These are phyloP conservation scores for Macadamia integrifolia DNA, from an alignment of 164 flowering plant genomes.

Conservation along the genomic window DNA sequence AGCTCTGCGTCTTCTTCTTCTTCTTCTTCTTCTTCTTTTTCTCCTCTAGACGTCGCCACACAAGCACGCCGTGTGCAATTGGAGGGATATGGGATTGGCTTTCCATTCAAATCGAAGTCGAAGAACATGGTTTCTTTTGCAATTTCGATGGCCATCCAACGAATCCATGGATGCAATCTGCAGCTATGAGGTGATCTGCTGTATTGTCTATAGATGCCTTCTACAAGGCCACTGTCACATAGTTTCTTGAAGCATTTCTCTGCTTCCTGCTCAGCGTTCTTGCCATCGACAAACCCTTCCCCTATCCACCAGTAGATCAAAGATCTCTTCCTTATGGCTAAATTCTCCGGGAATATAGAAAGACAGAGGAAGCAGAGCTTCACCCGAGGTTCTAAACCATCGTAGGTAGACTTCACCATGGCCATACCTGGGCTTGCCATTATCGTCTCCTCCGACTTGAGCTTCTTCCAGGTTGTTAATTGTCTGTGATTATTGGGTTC, in stretches of 20 bases:
- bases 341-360: neutral
- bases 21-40: neutral
- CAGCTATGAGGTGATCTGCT: neutral
- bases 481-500: too few species aligned
- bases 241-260: neutral
- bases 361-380: neutral
- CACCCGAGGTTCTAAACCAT: neutral
- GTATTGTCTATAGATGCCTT: neutral
- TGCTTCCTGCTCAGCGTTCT: neutral
- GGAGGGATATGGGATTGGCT: neutral
- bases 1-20: too few species aligned
- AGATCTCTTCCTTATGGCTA: neutral
- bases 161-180: constrained; percentile 1
- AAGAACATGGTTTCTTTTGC: constrained; percentile 1
- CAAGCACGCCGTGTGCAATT: neutral
- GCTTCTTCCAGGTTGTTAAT: neutral
- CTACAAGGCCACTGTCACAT: neutral
- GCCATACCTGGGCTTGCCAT: neutral
- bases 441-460: neutral
- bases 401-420: neutral
- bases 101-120: neutral
- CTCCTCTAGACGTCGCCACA: neutral
- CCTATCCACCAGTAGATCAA: neutral
- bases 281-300: neutral
- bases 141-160: neutral